Evolutionary conservation across 192 early-diverging fungal genomes (phyloP).

Genomic region (Lunasporangiospora selenospora): DNA sequence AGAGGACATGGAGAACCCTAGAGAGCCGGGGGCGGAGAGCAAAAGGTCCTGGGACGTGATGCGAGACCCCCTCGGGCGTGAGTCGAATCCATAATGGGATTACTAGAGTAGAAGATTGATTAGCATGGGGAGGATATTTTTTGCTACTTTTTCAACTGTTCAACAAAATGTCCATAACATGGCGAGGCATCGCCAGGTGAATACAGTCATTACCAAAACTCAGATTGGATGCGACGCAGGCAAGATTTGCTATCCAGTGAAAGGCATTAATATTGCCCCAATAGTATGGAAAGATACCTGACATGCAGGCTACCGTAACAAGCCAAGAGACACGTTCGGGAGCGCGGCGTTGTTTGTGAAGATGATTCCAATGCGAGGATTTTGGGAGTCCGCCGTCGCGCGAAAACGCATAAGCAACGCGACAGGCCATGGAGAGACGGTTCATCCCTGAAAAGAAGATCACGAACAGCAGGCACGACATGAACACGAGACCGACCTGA

Average conservation of each 20-base stretch:
- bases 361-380: constrained; percentile 32
- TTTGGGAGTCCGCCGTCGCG: constrained; percentile 32
- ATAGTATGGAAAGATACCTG: constrained; percentile 31
- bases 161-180: too few species aligned
- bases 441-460: constrained; percentile 28
- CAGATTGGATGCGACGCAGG: constrained; percentile 31
- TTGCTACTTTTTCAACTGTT: too few species aligned
- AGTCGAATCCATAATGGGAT: constrained; percentile 34
- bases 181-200: too few species aligned
- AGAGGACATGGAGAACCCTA: constrained; percentile 6
- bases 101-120: too few species aligned
- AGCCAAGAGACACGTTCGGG: constrained; percentile 36
- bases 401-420: constrained; percentile 24
- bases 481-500: constrained; percentile 4
- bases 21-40: constrained; percentile 21
- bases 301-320: constrained; percentile 23
- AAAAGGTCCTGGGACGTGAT: constrained; percentile 21
- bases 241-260: constrained; percentile 34
- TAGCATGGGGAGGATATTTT: too few species aligned
- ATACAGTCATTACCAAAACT: too few species aligned
- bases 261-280: constrained; percentile 43
- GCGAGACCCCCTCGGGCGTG: constrained; percentile 18
- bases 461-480: constrained; percentile 9
- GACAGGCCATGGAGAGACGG: constrained; percentile 14
- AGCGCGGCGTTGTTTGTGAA: constrained; percentile 18